These are phyloP conservation scores for Lomentospora prolificans DNA, from an alignment of 2,329 filamentous ascomycete species.

Conservation along the genomic window DNA sequence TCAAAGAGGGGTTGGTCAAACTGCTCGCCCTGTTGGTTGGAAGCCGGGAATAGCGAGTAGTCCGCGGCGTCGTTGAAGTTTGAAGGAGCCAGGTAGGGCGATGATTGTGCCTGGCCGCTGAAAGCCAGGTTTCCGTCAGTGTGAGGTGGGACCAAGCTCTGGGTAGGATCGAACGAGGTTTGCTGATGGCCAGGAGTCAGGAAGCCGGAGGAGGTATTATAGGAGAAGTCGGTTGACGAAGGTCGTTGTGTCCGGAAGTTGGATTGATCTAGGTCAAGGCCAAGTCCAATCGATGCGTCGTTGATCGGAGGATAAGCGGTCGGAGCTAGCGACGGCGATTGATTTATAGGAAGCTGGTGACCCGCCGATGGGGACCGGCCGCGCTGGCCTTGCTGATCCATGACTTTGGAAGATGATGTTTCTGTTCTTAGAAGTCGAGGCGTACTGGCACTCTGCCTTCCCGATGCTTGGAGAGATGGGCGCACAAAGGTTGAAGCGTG, in stretches of 20 bases:
- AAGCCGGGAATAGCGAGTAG: constrained; percentile 54
- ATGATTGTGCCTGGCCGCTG: constrained; percentile 30
- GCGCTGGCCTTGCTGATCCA: constrained; percentile 32
- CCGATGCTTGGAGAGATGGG: neutral
- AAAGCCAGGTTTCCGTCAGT: constrained; percentile 30
- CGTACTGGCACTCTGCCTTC: constrained; percentile 8
- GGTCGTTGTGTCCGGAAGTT: constrained; percentile 28
- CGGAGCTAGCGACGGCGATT: constrained; percentile 54
- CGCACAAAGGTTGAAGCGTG: constrained; percentile 2
- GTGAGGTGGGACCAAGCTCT: constrained; percentile 32
- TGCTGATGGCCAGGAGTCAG: constrained; percentile 21
- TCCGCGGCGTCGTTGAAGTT: constrained; percentile 25
- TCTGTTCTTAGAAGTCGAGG: constrained; percentile 9
- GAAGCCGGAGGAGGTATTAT: constrained; percentile 13
- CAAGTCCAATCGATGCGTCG: constrained; percentile 41
- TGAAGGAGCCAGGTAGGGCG: constrained; percentile 35
- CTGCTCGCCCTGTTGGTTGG: constrained; percentile 42
- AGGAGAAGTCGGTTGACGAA: constrained; percentile 11
- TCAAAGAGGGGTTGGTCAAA: constrained; percentile 55
- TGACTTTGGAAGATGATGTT: constrained; percentile 17
- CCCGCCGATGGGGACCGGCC: constrained; percentile 54
- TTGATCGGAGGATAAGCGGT: constrained; percentile 41
- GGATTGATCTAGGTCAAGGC: constrained; percentile 47
- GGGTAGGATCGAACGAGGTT: constrained; percentile 30
- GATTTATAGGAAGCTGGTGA: constrained; percentile 57